Percentiles rank a stretch among this genome's conserved stretches.
phyloP scores from a whole-genome alignment of 106 monocot genomes.

The Ottelia alismoides region DNA sequence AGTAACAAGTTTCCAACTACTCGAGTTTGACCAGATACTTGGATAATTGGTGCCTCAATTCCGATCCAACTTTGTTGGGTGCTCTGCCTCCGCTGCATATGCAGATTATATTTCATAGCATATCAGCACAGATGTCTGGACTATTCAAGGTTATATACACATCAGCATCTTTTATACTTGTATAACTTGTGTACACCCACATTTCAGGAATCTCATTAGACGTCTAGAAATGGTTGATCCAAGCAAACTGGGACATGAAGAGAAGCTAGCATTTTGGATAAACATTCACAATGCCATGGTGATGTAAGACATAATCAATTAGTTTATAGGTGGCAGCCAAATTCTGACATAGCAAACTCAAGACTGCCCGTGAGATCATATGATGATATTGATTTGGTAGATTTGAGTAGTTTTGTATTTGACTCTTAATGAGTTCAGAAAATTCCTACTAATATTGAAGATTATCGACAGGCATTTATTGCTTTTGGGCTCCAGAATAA shows the following conservation, averaged over 20 bases:
- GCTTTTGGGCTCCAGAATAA: conserved; percentile 53
- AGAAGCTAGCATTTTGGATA: conserved; percentile 86
- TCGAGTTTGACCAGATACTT: too few species aligned
- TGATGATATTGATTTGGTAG: neutral
- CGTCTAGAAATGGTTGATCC: conserved; percentile 57
- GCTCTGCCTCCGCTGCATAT: too few species aligned
- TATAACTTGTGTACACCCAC: neutral
- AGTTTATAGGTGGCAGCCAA: too few species aligned
- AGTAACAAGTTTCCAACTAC: too few species aligned
- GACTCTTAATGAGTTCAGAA: too few species aligned
- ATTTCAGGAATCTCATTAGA: conserved; percentile 39
- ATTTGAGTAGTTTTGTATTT: neutral
- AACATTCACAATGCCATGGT: conserved; percentile 89
- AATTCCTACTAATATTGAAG: neutral
- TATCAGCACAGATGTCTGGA: too few species aligned
- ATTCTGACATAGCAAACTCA: too few species aligned
- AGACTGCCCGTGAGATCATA: conserved; percentile 1
- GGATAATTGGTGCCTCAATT: too few species aligned
- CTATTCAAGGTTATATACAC: too few species aligned
- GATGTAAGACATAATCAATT: conserved; percentile 98
- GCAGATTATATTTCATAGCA: too few species aligned
- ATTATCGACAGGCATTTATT: conserved; percentile 56
- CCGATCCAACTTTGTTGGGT: too few species aligned
- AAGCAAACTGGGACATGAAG: conserved; percentile 37
- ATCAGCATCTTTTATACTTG: too few species aligned